Base-by-base conservation (phyloP, 2,329 filamentous ascomycete species). In the Emydomyces testavorans region DNA sequence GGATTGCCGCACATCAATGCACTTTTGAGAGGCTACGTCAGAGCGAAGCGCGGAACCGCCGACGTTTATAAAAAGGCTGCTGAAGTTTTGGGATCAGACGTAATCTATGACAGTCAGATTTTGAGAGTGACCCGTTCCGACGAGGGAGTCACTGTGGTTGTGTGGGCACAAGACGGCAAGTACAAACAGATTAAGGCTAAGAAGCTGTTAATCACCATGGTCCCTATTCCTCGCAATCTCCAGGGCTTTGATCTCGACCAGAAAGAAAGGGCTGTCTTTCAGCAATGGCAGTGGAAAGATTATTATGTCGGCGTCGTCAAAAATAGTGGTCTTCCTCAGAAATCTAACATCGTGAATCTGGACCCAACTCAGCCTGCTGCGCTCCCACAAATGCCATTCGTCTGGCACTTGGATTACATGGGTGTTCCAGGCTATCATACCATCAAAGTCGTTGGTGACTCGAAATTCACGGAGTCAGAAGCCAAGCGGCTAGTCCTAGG, bases 151-250 rank as follows among this genome's bases (percentile, higher is more conserved):
- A 48, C 52, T 20, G 52, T 67, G 4, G 37, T 60, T 10, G 57
- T 67, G n/a, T 47, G 54, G 15, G 66, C 64, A 1, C 55, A 60
- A 6, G 39, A 52, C 1, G 61, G 62, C 7, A 10, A 36, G 18
- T 43, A 20, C 1, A 61, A 58, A 35, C 50, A 63, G 5, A 59
- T 73, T 34, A 49, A 57, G 21, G 65, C 67, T 8, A 61, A 61
- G 29, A 65, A 67, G 41, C 48, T 74, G 2, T 51, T 74, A 6
- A 58, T 68, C 18, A 61, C 67, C 13, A 62, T 67, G n/a, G 69
- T 69, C 0, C 68, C 69, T 2, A 58, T 57, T 24, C 40, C 64
- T 4, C 51, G 60, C 0, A 62, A 61, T 37, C 58, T 72, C 7
- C 2, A 44, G 0, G 55, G 54, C 1, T 66, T 67, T 52, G 65